Base-by-base conservation (phyloP, 2,329 filamentous ascomycete species). In the Diaporthe capsici region DNA sequence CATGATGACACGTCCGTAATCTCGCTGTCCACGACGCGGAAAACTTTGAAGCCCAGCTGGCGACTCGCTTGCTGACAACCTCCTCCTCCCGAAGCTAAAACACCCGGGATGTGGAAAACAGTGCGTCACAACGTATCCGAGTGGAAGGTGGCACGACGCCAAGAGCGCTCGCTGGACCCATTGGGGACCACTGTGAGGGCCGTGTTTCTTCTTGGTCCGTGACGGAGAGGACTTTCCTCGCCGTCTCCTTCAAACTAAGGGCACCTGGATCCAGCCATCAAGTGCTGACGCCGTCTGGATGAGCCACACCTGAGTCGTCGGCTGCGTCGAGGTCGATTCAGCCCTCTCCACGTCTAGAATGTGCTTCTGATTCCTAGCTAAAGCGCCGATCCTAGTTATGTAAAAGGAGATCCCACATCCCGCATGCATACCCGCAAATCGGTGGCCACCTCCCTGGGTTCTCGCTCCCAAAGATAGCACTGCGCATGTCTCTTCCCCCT, bases 351-450 rank as follows among this genome's bases (percentile, higher is more conserved):
- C 12, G 34, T 13, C 17, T 12, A 25, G 42, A 42, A 6, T 61
- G 22, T 42, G 37, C 13, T 39, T 9, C 22, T 61, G n/a, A 61
- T 25, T 42, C 58, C 58, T 13, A 61, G 20, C n/a, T 9, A 6
- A 17, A 39, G 22, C 12, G 58, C n/a, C 37, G 58, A 61, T 61
- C 58, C 37, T 13, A 61, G 34, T 17, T 25, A 17, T 28, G 22
- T 25, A 28, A 60, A 42, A 61, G 58, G 58, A 39, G 37, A 61
- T 61, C 58, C 58, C 58, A 61, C 37, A 61, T 61, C 58, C 58
- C 58, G 58, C 22, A 37, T 42, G 58, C 22, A 37, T 42, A 61
- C 13, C 58, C 37, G 34, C 58, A 61, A 39, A 42, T 9, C 12
- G 8, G 58, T 39, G 58, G 13, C 25, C n/a, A 28, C n/a, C 51